phyloP scores from a whole-genome alignment of 805 yeast genomes.

The Barnettozyma sp. region DNA sequence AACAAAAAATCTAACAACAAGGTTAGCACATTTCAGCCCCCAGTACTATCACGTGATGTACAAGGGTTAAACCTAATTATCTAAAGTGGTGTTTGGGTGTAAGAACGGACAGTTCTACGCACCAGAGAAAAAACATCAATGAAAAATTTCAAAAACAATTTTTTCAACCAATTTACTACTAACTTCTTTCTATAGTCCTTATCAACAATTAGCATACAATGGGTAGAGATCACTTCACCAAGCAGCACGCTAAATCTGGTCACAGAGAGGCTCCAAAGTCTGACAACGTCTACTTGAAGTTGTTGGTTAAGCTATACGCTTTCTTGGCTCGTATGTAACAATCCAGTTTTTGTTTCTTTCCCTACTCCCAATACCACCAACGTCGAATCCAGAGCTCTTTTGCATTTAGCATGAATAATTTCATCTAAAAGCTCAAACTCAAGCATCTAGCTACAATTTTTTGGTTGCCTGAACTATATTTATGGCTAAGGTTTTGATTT shows the following conservation, averaged over 20 bases:
- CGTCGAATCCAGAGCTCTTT: too few relatives aligned
- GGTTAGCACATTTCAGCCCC: slow-evolving; percentile 1
- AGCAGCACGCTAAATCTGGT: slow-evolving; percentile 93
- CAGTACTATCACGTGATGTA: neutral
- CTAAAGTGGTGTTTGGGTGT: slow-evolving; percentile 4
- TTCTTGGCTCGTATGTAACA: slow-evolving; percentile 95
- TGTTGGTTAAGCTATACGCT: slow-evolving; percentile 96
- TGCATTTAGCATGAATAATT: too few relatives aligned
- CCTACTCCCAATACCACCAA: slow-evolving; percentile 9
- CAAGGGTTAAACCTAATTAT: neutral
- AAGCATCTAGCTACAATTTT: slow-evolving; percentile 1
- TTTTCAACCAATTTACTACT: too few relatives aligned
- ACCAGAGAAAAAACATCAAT: neutral
- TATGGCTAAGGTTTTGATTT: slow-evolving; percentile 7
- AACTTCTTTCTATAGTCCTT: neutral
- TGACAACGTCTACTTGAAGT: slow-evolving; percentile 96
- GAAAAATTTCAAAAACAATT: slow-evolving; percentile 8
- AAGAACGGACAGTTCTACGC: neutral
- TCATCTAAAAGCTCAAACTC: slow-evolving; percentile 7
- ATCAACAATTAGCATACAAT: slow-evolving; percentile 44
- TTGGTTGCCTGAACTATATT: slow-evolving; percentile 6
- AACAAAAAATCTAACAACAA: neutral
- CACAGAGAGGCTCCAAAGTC: slow-evolving; percentile 99
- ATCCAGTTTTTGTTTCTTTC: slow-evolving; percentile 5
- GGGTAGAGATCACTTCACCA: slow-evolving; percentile 97